Base-by-base conservation (phyloP, 352 stramenopile species). In the Phytopythium litorale region DNA sequence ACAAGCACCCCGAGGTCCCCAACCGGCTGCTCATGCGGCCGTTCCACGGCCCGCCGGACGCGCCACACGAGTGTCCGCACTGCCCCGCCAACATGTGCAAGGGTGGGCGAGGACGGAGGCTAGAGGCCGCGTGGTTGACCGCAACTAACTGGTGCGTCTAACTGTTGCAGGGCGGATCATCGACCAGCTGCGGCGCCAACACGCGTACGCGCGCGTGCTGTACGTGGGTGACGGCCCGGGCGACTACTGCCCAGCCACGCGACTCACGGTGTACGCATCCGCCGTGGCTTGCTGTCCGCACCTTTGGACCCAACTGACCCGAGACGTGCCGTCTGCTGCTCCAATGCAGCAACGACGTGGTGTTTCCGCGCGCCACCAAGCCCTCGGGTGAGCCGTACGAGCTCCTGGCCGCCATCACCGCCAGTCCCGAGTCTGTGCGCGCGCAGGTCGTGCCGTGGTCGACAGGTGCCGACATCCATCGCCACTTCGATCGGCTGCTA, bases 61-160 rank as follows among this genome's bases (percentile, higher is more conserved):
- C 62, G 13, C 73, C 73, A 28, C 79, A 88, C 58, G 72, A 63
- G 0, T 91, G 81, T 60, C 19, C 45, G 0, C 61, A 62, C 21
- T 91, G 81, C 54, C 73, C 75, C 25, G 23, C 54, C 25, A 86
- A 86, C 54, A 74, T 89, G 75, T 91, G 81, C 77, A 91, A 88
- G 68, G 81, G 72, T 77, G 42, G 4, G 30, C 16, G 40, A 2
- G 40, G 16, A 7, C 18, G 12, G 42, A 25, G 32, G 19, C 15
- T 8, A 63, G 6, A 15, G 50, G 4, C 9, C 49, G 21, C 25
- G 37, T 32, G n/a, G 5, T n/a, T 32, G 46, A 9, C 21, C 25
- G 8, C 12, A 21, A 11, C 49, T 21, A 5, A 7, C 12, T 15
- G 15, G 16, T 45, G 28, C 28, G 28, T n/a, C n/a, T n/a, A n/a